A percentile compares a stretch with the other conserved stretches of the same genome.
phyloP scores from a whole-genome alignment of 306 rosid species.

The Cucumis melo region DNA sequence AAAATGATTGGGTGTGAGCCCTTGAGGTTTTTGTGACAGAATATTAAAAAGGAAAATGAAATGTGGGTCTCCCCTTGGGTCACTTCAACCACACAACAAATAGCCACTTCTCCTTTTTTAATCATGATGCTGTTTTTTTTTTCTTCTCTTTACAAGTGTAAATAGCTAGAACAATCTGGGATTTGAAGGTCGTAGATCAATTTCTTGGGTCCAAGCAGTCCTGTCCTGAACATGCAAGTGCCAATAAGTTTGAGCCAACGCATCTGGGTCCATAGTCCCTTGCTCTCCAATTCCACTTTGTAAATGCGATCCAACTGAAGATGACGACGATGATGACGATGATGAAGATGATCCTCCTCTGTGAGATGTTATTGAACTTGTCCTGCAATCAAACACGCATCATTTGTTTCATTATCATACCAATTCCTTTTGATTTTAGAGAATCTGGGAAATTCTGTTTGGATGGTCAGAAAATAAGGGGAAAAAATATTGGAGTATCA shows the following conservation, averaged over 20 bases:
- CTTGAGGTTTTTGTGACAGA: neutral
- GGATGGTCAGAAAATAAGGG: slow-evolving; percentile 1
- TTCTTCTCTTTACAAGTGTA: too few species aligned
- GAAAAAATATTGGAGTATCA: neutral
- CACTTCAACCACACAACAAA: neutral
- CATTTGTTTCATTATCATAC: too few species aligned
- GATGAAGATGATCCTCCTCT: slow-evolving; percentile 10
- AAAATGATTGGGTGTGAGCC: slow-evolving; percentile 3
- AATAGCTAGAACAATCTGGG: slow-evolving; percentile 27
- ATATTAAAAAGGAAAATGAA: neutral
- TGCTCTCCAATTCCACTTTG: slow-evolving; percentile 9
- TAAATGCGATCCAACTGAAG: slow-evolving; percentile 21
- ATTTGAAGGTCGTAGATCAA: slow-evolving; percentile 57
- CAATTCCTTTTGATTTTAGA: neutral
- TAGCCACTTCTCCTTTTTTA: neutral
- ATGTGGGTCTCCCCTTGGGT: neutral
- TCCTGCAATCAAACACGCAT: neutral
- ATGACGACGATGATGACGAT: neutral
- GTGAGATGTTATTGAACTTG: slow-evolving; percentile 17
- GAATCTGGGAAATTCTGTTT: neutral
- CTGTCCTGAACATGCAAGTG: slow-evolving; percentile 74
- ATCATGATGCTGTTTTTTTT: neutral
- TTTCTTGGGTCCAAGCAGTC: slow-evolving; percentile 86
- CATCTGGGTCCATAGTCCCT: slow-evolving; percentile 63
- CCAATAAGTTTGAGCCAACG: slow-evolving; percentile 89